Evolutionary conservation across 805 yeast species (phyloP), one percentile per base, ranked within the genome.

Genomic region (Candida pini): DNA sequence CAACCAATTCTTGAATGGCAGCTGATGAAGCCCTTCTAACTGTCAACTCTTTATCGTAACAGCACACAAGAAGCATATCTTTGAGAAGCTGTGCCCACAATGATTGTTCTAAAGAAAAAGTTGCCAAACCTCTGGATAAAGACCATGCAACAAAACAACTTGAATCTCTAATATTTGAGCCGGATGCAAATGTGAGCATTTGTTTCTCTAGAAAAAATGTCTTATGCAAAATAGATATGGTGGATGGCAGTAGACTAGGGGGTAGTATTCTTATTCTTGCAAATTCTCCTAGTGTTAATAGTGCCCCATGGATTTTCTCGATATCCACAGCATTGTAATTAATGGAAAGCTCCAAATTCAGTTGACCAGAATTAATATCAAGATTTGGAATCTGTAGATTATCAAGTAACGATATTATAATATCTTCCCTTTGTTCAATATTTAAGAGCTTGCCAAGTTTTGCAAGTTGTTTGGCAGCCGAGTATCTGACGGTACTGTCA

Each of bases 91-190:
- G 33, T 2, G 43, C 14, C 18, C 47, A 31, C 1, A 47, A 22
- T 0, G 45, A 45, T 1, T 49, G 36, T 1, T 41, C 29, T 4
- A 64, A 40, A 7, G 48, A 49, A 0, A 33, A 24, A 1, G 42
- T 38, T 28, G 35, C 27, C 37, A 60, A 47, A 51, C 60, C 59
- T 43, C 81, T 68, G 23, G 74, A 67, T 13, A 82, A 35, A 0
- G 95, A 73, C 97, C 97, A 89, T n/a, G 76, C 59, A 0, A 84
- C 74, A 49, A 82, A 89, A 55, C 94, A 83, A 0, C 90, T 76
- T 0, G 96, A 78, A 55, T 89, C 97, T 38, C 95, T 68, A 2
- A 90, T 69, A 45, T 80, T 86, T 2, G 72, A 58, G 0, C 95
- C 95, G 6, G 72, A 53, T 0, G 76, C 61, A 16, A 64, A 61